Base-by-base conservation (phyloP, 1,139 yeast genomes). In the Blastobotrys raffinosifermentans region DNA sequence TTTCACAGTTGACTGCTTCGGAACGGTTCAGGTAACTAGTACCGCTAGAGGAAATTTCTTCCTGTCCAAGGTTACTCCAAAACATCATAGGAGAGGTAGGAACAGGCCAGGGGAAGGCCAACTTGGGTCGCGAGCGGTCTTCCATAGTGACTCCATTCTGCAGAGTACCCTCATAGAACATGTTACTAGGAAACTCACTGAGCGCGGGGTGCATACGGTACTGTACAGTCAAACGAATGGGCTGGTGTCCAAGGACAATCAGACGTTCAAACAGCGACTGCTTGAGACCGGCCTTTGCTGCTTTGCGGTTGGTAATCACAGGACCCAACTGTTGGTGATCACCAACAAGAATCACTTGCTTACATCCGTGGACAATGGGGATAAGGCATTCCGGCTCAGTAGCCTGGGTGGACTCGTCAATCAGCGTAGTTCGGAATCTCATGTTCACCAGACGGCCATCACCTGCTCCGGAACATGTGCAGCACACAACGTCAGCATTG, bases 261-360 rank as follows among this genome's bases (percentile, higher is more conserved):
- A 89, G 66, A 50, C 96, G 72, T 61, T 89, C 96, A 60, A 87
- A 89, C 37, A 87, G 64, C 0, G 95, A 85, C 55, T 84, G 94
- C 43, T 74, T 73, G 43, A 89, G 70, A 16, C 96, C 96, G 1
- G 94, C 94, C 46, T 80, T 80, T 17, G 80, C 87, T 1, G 94
- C 96, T 49, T 72, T 73, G 52, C 77, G 75, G 53, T 84, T 87
- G 45, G 85, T 63, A 36, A 87, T 81, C 17, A 86, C 94, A 0
- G 96, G 96, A 2, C 96, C 96, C 49, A 87, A 67, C 64, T 89
- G 97, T 63, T 85, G 93, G 60, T 89, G 96, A 58, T 89, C 97
- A 52, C 97, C 97, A 34, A 89, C 96, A 19, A 89, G 66, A 34
- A 87, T 76, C 3, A 86, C 87, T 56, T 87, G 96, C 55, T 82